Conservation (phyloP, 805 yeast genomes). For the Ogataea wickerhamii region DNA sequence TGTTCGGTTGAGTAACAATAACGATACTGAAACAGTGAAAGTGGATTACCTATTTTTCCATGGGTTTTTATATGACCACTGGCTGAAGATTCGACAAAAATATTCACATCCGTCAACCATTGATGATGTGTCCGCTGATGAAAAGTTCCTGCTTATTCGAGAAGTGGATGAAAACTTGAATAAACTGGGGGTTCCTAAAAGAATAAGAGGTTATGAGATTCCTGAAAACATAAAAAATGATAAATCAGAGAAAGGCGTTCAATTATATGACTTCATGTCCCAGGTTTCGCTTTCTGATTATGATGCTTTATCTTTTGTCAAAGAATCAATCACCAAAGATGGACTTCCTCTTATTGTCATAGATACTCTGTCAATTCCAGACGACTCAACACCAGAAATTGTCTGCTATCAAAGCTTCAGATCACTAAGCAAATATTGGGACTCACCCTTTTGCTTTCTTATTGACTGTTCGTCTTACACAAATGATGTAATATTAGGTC, state of each 20-base stretch:
- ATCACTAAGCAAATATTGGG: conserved; percentile 68
- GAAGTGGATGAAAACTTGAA: conserved; percentile 46
- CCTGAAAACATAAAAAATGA: conserved; percentile 50
- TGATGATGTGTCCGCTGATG: conserved; percentile 12
- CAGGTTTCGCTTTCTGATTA: conserved; percentile 56
- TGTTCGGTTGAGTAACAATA: conserved; percentile 20
- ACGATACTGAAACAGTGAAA: conserved; percentile 17
- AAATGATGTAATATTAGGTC: conserved; percentile 10
- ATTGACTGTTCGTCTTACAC: conserved; percentile 65
- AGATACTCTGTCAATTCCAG: conserved; percentile 40
- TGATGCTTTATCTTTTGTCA: conserved; percentile 45
- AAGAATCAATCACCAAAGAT: conserved; percentile 64
- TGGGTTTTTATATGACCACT: conserved; percentile 47
- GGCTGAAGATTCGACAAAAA: conserved; percentile 30
- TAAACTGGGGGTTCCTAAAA: conserved; percentile 56
- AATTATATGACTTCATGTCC: conserved; percentile 70
- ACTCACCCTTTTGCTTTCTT: conserved; percentile 56
- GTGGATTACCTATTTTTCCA: conserved; percentile 40
- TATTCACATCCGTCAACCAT: conserved; percentile 18
- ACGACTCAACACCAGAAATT: conserved; percentile 42
- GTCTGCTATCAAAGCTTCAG: conserved; percentile 60
- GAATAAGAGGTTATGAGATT: conserved; percentile 52
- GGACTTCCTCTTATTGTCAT: conserved; percentile 68
- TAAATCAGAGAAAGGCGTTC: conserved; percentile 43
- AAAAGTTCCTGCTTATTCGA: conserved; percentile 30